These are phyloP conservation scores for Calonectria henricotiae DNA, from an alignment of 2,329 filamentous ascomycete species.

Conservation along the genomic window DNA sequence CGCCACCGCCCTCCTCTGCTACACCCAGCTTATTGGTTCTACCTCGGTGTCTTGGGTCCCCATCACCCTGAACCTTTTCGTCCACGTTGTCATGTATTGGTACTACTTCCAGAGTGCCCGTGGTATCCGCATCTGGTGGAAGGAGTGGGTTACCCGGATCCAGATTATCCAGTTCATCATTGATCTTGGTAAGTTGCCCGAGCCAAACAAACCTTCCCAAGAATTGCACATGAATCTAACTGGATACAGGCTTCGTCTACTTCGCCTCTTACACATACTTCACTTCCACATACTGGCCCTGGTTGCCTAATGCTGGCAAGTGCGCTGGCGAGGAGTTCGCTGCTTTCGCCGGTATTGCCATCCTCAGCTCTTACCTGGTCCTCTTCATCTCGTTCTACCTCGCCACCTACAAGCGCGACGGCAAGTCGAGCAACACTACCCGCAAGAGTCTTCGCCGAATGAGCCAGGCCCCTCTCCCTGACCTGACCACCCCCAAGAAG, in stretches of 20 bases:
- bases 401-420: constrained; percentile 92
- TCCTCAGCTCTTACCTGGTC: constrained; percentile 94
- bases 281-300: constrained; percentile 89
- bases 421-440: constrained; percentile 84
- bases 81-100: constrained; percentile 99
- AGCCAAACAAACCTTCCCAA: background rate
- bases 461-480: constrained; percentile 80
- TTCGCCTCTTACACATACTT: constrained; percentile 99
- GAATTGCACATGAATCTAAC: constrained; percentile 39
- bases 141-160: constrained; percentile 98
- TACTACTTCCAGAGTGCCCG: constrained; percentile 99
- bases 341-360: constrained; percentile 91
- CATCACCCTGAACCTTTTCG: constrained; percentile 91
- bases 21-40: constrained; percentile 94
- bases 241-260: constrained; percentile 87
- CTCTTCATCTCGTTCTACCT: constrained; percentile 99
- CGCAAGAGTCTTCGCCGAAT: constrained; percentile 82
- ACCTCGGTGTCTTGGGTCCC: constrained; percentile 96
- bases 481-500: constrained; percentile 71
- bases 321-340: constrained; percentile 98
- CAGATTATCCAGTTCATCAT: constrained; percentile 98
- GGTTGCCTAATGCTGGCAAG: constrained; percentile 86
- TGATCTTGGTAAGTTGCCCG: constrained; percentile 82
- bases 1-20: constrained; percentile 96
- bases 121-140: constrained; percentile 98